Evolutionary conservation across 2,329 filamentous ascomycete genomes (phyloP), one percentile per base, ranked within the genome.

Genomic region (Paecilomyces niveus): DNA sequence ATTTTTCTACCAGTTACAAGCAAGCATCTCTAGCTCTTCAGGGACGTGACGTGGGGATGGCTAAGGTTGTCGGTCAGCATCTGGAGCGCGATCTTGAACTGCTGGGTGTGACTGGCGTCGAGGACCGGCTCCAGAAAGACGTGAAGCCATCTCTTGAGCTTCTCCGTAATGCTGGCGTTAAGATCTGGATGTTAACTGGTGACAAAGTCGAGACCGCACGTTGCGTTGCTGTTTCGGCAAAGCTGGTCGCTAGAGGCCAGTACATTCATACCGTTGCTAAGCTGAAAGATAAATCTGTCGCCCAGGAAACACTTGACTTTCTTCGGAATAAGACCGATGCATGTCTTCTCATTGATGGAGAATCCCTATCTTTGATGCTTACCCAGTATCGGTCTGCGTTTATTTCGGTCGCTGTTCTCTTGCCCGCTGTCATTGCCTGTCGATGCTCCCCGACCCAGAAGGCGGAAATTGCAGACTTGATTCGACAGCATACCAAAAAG

Each of bases 161-260:
- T 4, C 83, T 99, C 56, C 90, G 94, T 64, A 99, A 99, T 68
- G 94, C 94, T 0, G 94, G 94, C 26, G 94, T 99, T 76, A 97
- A 97, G 74, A 97, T 99, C 55, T 99, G 94, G 94, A 99, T 99
- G 94, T 81, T 99, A 71, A 99, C 94, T 0, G 94, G 94, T 53
- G 94, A 99, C 80, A 99, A 99, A 76, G 90, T 99, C 2, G 94
- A 99, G 76, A 99, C 94, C 13, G 94, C 94, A 15, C 87, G 94
- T 35, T 99, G 94, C 74, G 93, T 99, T 11, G 95, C 94, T 1
- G 89, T 99, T 51, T 95, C 89, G 69, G 92, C 93, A 31, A 97
- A 97, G 73, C 83, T 99, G 6, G 94, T 99, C 13, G 89, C 92
- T 3, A 83, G 94, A 61, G 93, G 93, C 1, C 95, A 99, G 75